Evolutionary conservation across 2,329 filamentous ascomycete species (phyloP), one percentile per base, ranked within the genome.

Genomic region (Colletotrichum endophyticum): DNA sequence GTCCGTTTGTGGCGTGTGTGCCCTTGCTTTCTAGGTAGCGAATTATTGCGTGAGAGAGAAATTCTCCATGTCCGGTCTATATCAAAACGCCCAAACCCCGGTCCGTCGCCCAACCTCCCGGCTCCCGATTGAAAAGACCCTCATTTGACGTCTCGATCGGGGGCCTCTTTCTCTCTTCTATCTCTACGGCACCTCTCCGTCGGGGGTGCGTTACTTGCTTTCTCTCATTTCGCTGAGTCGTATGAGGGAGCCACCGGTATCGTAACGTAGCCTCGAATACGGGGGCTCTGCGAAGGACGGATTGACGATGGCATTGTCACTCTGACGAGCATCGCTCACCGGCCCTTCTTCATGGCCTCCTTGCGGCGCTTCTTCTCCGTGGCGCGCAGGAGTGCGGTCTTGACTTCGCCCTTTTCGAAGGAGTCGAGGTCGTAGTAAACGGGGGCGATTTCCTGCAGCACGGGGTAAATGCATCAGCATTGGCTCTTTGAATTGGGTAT

Each of bases 351-450:
- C 86, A 90, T 89, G 27, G 90, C 90, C 80, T 90, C 87, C 80
- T 90, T 91, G 74, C 92, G 88, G 79, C 88, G 89, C 81, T 92
- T 88, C 87, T 91, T 93, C 78, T 94, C 91, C 2, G 87, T 84
- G 1, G 92, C 88, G 27, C 90, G 86, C 78, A 88, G 86, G 36
- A 94, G 86, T 5, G 92, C 91, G 49, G 91, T 92, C 87, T 94
- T 96, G 79, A 98, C 93, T 76, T 98, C 96, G 70, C 96, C 95
- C 84, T 98, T 95, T 68, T 91, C 92, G 85, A 99, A 98, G 0
- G 91, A 90, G 2, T 93, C 90, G 13, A 98, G 85, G 81, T 99
- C 95, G 85, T 98, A 99, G 86, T 99, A 99, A 22, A 90, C 92
- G 4, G 96, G 96, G 6, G 97, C 96, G 79, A 99, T 98, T 85